Evolutionary conservation across 2,329 filamentous ascomycete species (phyloP).

Genomic region (Fusarium piperis): DNA sequence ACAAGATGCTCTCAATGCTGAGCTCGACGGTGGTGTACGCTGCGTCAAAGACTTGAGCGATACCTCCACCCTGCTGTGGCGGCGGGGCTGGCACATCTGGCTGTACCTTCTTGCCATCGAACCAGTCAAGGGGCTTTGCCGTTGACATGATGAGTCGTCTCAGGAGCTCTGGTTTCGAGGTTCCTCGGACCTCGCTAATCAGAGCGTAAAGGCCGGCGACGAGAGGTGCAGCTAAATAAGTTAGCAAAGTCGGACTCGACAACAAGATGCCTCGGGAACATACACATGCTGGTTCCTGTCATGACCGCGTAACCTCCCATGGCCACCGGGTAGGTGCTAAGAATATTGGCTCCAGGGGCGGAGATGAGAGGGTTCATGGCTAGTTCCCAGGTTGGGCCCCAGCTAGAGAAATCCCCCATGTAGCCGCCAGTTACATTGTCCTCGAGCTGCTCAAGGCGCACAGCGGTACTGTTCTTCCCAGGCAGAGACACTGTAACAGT

Average conservation of each 20-base stretch:
- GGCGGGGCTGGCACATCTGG: not conserved
- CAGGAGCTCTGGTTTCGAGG: not conserved
- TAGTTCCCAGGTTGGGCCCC: slow-evolving; percentile 3
- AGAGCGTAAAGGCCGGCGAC: not conserved
- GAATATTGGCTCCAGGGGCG: not conserved
- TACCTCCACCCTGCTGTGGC: not conserved
- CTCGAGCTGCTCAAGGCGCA: not conserved
- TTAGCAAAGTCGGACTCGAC: not conserved
- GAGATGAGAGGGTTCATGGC: not conserved
- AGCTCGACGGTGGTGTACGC: not conserved
- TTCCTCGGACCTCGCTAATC: not conserved
- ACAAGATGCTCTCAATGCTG: not conserved
- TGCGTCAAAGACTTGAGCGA: not conserved
- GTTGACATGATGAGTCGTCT: not conserved
- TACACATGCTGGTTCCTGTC: slow-evolving; percentile 4
- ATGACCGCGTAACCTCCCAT: not conserved
- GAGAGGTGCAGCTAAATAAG: not conserved
- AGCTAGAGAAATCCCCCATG: not conserved
- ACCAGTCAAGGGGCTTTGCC: not conserved
- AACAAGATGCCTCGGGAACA: not conserved
- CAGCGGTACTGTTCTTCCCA: not conserved
- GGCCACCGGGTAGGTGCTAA: not conserved
- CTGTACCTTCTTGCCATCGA: not conserved
- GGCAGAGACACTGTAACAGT: not conserved
- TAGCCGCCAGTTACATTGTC: not conserved